phyloP scores from a whole-genome alignment of 805 yeast genomes.

The Saccharomycopsis schoenii region DNA sequence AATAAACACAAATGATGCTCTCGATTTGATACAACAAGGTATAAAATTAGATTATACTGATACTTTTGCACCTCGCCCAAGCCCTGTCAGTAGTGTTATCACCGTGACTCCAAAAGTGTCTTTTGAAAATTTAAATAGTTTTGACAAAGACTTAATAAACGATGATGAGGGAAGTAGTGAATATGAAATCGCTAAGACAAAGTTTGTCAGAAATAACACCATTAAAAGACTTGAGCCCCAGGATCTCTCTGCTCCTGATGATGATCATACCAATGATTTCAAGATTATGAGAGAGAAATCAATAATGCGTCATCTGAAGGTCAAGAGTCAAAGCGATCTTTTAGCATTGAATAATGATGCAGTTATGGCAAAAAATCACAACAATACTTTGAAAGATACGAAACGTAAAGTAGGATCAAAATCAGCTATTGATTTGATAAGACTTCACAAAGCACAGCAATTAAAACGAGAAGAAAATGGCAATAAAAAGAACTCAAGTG shows the following conservation, averaged over 20 bases:
- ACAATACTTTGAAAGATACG: not conserved
- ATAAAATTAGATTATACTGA: conserved; percentile 15
- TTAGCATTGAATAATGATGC: too few relatives aligned
- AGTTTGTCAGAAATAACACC: not conserved
- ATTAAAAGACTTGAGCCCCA: not conserved
- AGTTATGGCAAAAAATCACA: not conserved
- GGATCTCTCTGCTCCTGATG: not conserved
- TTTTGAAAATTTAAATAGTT: conserved; percentile 2
- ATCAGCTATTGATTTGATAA: not conserved
- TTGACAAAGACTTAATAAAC: not conserved
- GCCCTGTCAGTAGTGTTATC: conserved; percentile 7
- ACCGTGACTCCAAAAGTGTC: conserved; percentile 1
- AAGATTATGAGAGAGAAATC: not conserved
- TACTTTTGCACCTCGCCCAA: conserved; percentile 10
- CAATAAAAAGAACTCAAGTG: not conserved
- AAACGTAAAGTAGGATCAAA: not conserved
- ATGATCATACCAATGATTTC: not conserved
- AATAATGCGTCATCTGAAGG: not conserved
- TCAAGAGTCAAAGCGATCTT: not conserved
- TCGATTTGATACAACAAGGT: conserved; percentile 11
- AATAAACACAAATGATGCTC: conserved; percentile 17
- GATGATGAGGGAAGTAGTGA: not conserved
- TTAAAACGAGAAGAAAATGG: not conserved
- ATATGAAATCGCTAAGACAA: not conserved
- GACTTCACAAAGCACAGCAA: not conserved